phyloP scores from a whole-genome alignment of 2,329 filamentous ascomycete genomes.

The Aspergillus tamarii region DNA sequence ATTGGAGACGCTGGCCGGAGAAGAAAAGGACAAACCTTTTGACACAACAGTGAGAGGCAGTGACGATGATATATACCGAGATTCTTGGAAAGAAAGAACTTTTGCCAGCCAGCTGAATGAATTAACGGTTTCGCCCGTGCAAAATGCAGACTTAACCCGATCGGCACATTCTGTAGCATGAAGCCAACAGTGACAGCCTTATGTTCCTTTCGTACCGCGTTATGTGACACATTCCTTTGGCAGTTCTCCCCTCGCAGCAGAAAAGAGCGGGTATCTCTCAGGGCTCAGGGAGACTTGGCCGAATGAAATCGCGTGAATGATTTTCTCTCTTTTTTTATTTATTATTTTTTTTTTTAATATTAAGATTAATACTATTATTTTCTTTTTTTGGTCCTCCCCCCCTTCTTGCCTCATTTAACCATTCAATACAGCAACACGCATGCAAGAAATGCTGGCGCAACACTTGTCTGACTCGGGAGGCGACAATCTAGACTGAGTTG shows the following conservation, averaged over 20 bases:
- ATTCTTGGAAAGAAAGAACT: not conserved
- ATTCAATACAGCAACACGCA: not conserved
- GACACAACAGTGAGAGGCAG: not conserved
- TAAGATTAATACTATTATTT: not conserved
- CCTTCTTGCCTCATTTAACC: conserved; percentile 2
- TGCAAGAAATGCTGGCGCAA: conserved; percentile 4
- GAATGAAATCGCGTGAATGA: not conserved
- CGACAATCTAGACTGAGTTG: not conserved
- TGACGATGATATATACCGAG: conserved; percentile 19
- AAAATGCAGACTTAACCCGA: conserved; percentile 20
- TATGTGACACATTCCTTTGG: conserved; percentile 25
- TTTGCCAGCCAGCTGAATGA: conserved; percentile 6
- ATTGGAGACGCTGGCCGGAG: conserved; percentile 26
- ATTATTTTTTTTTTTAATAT: not conserved
- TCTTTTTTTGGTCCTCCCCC: not conserved
- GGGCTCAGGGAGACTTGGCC: conserved; percentile 4
- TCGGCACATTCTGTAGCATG: conserved; percentile 22
- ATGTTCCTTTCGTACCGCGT: conserved; percentile 15
- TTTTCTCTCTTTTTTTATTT: not conserved
- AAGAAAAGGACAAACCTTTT: conserved; percentile 7
- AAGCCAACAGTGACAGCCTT: conserved; percentile 13
- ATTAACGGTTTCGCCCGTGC: conserved; percentile 28
- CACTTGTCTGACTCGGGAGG: not conserved
- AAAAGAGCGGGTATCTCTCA: conserved; percentile 4
- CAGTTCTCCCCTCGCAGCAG: conserved; percentile 13